These are phyloP conservation scores for Hypomyces perniciosus DNA, from an alignment of 2,329 filamentous ascomycete genomes.

Conservation along the genomic window DNA sequence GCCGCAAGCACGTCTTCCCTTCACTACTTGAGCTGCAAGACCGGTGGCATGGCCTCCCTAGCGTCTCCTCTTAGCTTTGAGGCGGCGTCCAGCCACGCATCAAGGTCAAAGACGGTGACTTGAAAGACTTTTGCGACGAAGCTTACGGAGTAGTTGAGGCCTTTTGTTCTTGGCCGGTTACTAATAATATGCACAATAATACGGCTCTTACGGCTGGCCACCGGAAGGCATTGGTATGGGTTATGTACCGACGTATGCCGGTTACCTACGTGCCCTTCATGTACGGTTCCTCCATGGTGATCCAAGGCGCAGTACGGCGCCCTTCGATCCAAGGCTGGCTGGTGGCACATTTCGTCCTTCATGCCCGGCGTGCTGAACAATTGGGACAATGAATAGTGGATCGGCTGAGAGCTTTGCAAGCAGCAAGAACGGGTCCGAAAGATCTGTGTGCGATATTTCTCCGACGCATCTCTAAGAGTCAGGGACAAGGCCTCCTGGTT, in stretches of 20 bases:
- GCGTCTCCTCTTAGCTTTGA: background rate
- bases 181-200: background rate
- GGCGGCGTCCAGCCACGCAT: background rate
- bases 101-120: background rate
- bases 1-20: no score
- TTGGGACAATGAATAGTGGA: background rate
- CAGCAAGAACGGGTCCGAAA: background rate
- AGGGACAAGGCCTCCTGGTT: background rate
- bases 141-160: background rate
- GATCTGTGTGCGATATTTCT: background rate
- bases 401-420: background rate
- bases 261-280: background rate
- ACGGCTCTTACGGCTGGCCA: background rate
- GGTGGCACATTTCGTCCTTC: no score
- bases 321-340: background rate
- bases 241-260: background rate
- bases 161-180: background rate
- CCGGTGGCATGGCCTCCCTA: background rate
- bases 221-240: background rate
- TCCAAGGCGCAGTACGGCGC: background rate
- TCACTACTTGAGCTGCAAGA: background rate
- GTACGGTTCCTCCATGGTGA: background rate
- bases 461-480: background rate
- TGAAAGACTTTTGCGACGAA: background rate
- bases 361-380: no score